Base-by-base conservation (phyloP, 495 filamentous ascomycete species). In the Immersiella caudata region DNA sequence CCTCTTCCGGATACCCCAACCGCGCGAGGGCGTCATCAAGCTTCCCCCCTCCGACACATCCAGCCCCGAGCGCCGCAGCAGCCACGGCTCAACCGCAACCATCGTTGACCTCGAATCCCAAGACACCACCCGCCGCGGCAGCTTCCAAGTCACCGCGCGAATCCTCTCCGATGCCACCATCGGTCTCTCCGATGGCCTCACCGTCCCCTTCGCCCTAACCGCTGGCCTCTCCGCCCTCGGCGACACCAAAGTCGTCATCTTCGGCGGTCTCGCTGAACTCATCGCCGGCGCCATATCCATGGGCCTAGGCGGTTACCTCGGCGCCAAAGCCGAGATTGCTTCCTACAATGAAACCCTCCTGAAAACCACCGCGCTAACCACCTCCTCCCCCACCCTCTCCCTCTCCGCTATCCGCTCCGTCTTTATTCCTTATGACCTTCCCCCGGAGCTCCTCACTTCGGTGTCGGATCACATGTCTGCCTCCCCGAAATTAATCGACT, bases 231-330 rank as follows among this genome's bases (percentile, higher is more conserved):
- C 82, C 4, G 86, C 77, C 35, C 75, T 88, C 24, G 86, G 86
- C 65, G 80, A 83, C 60, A 81, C 86, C 6, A 79, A 80, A 49
- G 76, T 89, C 27, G 88, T 91, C 64, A 83, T 91, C 57, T 81
- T 86, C 62, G 88, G 85, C 18, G 88, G 88, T 2, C 78, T 89
- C n/a, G 88, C 88, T 1, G 88, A 91, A 76, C 77, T 91, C 20
- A 85, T 88, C 68, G 82, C 84, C 22, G 88, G 88, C 52, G 78
- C 82, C 24, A 87, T 91, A 50, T 86, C 82, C 6, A 91, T 91
- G 88, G 88, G 88, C 0, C 76, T 91, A 0, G 88, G 88, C 35
- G 88, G 85, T 6, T 91, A 84, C 26, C 49, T 63, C 7, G 61
- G 61, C 25, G 61, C 61, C 9, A 63, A 52, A 33, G 21, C 46